Evolutionary conservation across 2,329 filamentous ascomycete genomes (phyloP).

Genomic region (Blastomyces parvus): DNA sequence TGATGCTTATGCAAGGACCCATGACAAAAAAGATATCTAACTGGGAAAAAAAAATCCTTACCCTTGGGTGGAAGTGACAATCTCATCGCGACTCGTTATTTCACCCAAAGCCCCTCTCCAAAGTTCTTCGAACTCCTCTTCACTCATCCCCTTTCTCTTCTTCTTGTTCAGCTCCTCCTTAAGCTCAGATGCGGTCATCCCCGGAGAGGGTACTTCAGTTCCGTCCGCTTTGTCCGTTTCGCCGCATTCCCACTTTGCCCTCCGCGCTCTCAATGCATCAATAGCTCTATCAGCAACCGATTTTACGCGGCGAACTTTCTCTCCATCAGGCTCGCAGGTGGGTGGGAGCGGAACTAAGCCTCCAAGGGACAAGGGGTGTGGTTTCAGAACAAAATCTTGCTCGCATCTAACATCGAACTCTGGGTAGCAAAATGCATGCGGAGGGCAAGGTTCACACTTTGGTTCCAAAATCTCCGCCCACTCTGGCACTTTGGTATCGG

Average conservation of each 20-base stretch:
- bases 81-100: constrained; percentile 49
- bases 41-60: constrained; percentile 37
- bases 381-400: constrained; percentile 72
- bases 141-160: constrained; percentile 71
- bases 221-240: constrained; percentile 56
- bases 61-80: constrained; percentile 48
- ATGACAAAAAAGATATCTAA: neutral
- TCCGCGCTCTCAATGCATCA: constrained; percentile 72
- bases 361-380: constrained; percentile 71
- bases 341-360: constrained; percentile 77
- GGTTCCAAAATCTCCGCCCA: constrained; percentile 63
- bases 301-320: constrained; percentile 79
- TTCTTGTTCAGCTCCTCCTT: constrained; percentile 67
- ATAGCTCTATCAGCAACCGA: constrained; percentile 80
- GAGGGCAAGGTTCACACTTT: constrained; percentile 79
- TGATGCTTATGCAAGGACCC: neutral
- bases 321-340: constrained; percentile 88
- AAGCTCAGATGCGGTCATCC: constrained; percentile 59
- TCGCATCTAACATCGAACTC: constrained; percentile 73
- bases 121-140: constrained; percentile 85
- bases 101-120: constrained; percentile 44
- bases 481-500: constrained; percentile 60
- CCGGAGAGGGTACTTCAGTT: constrained; percentile 51
- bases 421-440: constrained; percentile 78
- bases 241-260: constrained; percentile 86